A percentile compares a stretch with the other conserved stretches of the same genome.
Evolutionary conservation across 2,329 filamentous ascomycete genomes (phyloP).

Genomic region (Dactylellina cionopaga): DNA sequence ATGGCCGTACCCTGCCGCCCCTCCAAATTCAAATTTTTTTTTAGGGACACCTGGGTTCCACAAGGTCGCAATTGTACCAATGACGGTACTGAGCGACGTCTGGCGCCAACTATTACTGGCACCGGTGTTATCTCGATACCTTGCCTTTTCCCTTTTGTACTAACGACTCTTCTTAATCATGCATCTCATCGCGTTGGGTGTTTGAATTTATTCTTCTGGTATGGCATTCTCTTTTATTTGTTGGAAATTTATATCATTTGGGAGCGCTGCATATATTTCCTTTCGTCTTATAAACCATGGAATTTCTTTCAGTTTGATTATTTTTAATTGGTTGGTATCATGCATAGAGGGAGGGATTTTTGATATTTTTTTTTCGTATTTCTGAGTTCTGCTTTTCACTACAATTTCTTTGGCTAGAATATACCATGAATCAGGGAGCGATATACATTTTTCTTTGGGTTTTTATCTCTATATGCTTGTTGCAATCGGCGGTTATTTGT

Average conservation of each 20-base stretch:
- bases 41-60: slow-evolving; percentile 22
- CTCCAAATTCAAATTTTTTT: too few relatives aligned
- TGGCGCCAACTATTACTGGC: slow-evolving; percentile 16
- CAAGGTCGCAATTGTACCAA: slow-evolving; percentile 11
- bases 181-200: slow-evolving; percentile 50
- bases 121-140: slow-evolving; percentile 12
- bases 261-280: slow-evolving; percentile 47
- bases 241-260: slow-evolving; percentile 49
- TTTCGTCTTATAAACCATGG: slow-evolving; percentile 19
- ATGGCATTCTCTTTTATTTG: slow-evolving; percentile 37
- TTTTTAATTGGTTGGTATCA: slow-evolving; percentile 40
- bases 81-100: neutral
- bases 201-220: slow-evolving; percentile 39
- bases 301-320: slow-evolving; percentile 28
- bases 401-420: slow-evolving; percentile 48
- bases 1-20: neutral
- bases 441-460: slow-evolving; percentile 32
- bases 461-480: slow-evolving; percentile 19
- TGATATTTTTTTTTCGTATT: slow-evolving; percentile 14
- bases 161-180: slow-evolving; percentile 51
- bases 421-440: slow-evolving; percentile 48
- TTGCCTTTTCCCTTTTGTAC: slow-evolving; percentile 16
- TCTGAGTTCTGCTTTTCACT: slow-evolving; percentile 8
- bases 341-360: slow-evolving; percentile 52
- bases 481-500: slow-evolving; percentile 25